These are phyloP conservation scores for Tuctoria greenei DNA, from an alignment of 176 grass and related monocot species.

Conservation along the genomic window DNA sequence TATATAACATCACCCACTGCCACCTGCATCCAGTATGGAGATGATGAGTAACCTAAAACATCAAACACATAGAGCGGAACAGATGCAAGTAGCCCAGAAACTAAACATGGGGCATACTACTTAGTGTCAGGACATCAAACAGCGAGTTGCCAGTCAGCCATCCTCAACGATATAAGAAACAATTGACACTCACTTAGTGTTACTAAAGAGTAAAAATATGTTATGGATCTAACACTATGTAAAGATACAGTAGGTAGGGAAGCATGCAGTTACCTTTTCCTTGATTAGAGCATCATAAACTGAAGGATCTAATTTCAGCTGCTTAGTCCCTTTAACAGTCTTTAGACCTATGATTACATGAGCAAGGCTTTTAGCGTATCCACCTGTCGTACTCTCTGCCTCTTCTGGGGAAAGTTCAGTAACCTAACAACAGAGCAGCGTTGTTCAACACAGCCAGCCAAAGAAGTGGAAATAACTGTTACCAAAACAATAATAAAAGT, in stretches of 20 bases:
- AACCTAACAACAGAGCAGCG: conserved; percentile 53
- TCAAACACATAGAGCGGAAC: conserved; percentile 16
- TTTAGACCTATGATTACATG: conserved; percentile 91
- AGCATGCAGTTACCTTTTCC: conserved; percentile 68
- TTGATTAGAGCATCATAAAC: conserved; percentile 98
- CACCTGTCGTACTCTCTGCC: conserved; percentile 72
- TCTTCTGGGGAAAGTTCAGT: conserved; percentile 95
- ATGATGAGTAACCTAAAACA: conserved; percentile 31
- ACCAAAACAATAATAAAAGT: background rate
- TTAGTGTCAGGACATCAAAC: background rate
- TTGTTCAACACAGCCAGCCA: background rate
- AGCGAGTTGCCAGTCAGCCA: background rate
- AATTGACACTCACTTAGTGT: background rate
- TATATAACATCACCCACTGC: conserved; percentile 97
- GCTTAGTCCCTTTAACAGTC: conserved; percentile 96
- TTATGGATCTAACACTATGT: background rate
- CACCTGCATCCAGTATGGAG: conserved; percentile 50
- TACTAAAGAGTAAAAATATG: conserved; percentile 17
- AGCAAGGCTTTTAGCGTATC: conserved; percentile 84
- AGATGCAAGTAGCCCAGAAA: conserved; percentile 15
- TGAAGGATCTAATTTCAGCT: conserved; percentile 89
- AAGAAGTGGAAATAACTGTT: background rate
- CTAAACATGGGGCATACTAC: conserved; percentile 5
- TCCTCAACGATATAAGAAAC: background rate
- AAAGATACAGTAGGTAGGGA: background rate